These are phyloP conservation scores for Boletus barrowsii DNA, from an alignment of 768 basidiomycete species.

Conservation along the genomic window DNA sequence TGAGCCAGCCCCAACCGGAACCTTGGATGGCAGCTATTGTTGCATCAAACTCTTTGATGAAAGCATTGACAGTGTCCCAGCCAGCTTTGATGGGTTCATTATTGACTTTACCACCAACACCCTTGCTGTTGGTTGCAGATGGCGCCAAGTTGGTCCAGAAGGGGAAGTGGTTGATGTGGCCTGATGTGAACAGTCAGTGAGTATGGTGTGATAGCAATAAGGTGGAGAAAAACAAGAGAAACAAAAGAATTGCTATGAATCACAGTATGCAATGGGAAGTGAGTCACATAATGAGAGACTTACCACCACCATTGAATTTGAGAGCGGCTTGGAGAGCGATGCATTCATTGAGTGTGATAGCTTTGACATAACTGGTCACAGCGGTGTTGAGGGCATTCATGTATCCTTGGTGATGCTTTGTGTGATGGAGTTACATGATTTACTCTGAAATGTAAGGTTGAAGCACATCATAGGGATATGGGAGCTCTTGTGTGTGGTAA, in stretches of 20 bases:
- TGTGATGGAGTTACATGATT: slow-evolving; percentile 95
- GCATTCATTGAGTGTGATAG: slow-evolving; percentile 68
- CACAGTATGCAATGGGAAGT: too few relatives aligned
- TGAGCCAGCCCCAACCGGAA: slow-evolving; percentile 96
- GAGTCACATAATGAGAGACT: slow-evolving; percentile 19
- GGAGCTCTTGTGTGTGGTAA: slow-evolving; percentile 45
- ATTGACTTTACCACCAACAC: slow-evolving; percentile 55
- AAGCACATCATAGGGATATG: slow-evolving; percentile 83
- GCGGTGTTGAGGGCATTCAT: slow-evolving; percentile 91
- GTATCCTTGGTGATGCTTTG: slow-evolving; percentile 94
- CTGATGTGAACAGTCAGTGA: slow-evolving; percentile 30
- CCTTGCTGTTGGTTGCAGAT: slow-evolving; percentile 47
- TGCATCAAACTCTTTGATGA: slow-evolving; percentile 82
- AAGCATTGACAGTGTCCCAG: slow-evolving; percentile 67
- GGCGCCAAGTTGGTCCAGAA: slow-evolving; percentile 96
- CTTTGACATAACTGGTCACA: slow-evolving; percentile 69
- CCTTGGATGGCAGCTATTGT: slow-evolving; percentile 87
- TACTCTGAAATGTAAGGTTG: slow-evolving; percentile 90
- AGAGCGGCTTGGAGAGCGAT: slow-evolving; percentile 88
- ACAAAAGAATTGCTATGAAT: not conserved
- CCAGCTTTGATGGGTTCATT: slow-evolving; percentile 56
- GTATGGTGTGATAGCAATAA: slow-evolving; percentile 6
- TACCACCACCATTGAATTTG: slow-evolving; percentile 96
- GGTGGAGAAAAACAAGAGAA: not conserved
- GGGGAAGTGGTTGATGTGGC: slow-evolving; percentile 91